phyloP scores from a whole-genome alignment of 192 early-diverging fungal species.

The Entomortierella parvispora region DNA sequence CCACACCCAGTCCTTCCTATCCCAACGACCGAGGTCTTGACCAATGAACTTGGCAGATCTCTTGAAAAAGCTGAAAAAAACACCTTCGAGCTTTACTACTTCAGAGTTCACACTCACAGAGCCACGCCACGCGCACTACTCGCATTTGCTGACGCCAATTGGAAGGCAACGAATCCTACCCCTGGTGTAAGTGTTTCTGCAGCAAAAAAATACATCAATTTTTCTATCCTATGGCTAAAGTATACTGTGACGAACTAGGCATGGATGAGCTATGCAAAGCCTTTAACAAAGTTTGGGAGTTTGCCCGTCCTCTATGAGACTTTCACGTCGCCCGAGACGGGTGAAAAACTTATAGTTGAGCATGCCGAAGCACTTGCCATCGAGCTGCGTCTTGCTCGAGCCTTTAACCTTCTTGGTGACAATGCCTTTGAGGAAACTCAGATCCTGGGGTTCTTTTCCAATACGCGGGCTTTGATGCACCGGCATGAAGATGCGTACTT shows the following conservation, averaged over 20 bases:
- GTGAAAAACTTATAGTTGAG: conserved; percentile 21
- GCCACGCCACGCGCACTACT: conserved; percentile 39
- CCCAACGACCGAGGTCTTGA: conserved; percentile 2
- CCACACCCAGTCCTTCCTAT: background rate
- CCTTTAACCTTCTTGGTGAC: conserved; percentile 29
- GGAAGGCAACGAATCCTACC: conserved; percentile 14
- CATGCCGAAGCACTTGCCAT: conserved; percentile 52
- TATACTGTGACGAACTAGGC: no score
- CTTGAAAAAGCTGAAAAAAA: background rate
- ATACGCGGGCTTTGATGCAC: conserved; percentile 3
- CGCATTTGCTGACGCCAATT: conserved; percentile 49
- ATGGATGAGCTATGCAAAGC: conserved; percentile 23
- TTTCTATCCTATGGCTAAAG: no score
- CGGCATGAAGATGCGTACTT: conserved; percentile 10
- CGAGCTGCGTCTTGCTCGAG: conserved; percentile 52
- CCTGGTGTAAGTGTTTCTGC: conserved; percentile 36
- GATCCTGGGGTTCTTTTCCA: conserved; percentile 6
- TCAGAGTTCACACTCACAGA: background rate
- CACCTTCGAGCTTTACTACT: conserved; percentile 5
- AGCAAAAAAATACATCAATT: no score
- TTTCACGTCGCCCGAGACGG: background rate
- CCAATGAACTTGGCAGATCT: background rate
- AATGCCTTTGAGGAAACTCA: conserved; percentile 27
- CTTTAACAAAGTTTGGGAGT: conserved; percentile 49
- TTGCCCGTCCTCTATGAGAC: conserved; percentile 56